phyloP scores from a whole-genome alignment of 306 rosid species.

The Quercus glauca region DNA sequence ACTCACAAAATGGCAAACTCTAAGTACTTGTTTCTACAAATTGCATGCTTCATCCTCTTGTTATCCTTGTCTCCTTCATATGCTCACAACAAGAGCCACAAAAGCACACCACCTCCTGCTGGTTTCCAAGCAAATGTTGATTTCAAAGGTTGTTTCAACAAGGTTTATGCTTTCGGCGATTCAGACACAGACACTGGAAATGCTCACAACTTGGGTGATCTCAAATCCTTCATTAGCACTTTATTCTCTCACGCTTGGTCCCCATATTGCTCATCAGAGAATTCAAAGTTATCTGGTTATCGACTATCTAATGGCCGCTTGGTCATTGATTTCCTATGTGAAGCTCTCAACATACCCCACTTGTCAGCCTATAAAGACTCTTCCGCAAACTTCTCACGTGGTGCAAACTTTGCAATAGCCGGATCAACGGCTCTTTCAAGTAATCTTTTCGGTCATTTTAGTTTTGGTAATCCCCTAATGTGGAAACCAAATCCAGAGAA shows the following conservation, averaged over 20 bases:
- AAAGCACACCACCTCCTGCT: background rate
- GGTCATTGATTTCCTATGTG: conserved; percentile 16
- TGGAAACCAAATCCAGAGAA: conserved; percentile 12
- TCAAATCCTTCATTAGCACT: background rate
- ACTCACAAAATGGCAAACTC: conserved; percentile 3
- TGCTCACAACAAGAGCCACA: conserved; percentile 7
- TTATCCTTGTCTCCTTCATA: background rate
- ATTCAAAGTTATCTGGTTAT: conserved; percentile 1
- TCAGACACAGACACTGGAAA: conserved; percentile 23
- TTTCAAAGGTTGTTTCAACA: conserved; percentile 11
- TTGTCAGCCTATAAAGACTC: background rate
- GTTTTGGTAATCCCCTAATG: background rate
- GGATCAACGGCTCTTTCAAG: conserved; percentile 12
- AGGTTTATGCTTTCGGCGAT: conserved; percentile 23
- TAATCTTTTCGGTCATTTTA: background rate
- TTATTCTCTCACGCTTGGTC: background rate
- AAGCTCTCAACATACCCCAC: background rate
- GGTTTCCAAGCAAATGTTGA: background rate
- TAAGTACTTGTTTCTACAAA: conserved; percentile 3
- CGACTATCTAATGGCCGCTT: conserved; percentile 9
- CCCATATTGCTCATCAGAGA: background rate
- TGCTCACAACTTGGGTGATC: background rate
- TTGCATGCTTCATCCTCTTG: background rate
- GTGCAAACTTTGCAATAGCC: conserved; percentile 21
- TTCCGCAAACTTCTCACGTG: background rate